These are phyloP conservation scores for Aspergillus fijiensis DNA, from an alignment of 2,329 filamentous ascomycete genomes.

Conservation along the genomic window DNA sequence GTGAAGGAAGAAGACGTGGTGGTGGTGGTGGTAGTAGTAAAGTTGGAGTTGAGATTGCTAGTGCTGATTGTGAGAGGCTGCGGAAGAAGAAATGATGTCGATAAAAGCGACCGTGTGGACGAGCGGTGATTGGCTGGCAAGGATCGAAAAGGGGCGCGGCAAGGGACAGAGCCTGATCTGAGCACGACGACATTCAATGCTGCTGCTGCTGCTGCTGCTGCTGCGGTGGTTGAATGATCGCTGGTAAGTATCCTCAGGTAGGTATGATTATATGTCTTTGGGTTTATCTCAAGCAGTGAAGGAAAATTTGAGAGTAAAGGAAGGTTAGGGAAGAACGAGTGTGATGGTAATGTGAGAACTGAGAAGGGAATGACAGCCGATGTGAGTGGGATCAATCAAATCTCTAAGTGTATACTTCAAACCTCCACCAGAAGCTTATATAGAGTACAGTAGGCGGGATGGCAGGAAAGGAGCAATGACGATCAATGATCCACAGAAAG, in stretches of 20 bases:
- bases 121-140: conserved; percentile 24
- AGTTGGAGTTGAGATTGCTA: too few relatives aligned
- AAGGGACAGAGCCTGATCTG: conserved; percentile 21
- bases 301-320: not conserved
- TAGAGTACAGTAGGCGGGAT: not conserved
- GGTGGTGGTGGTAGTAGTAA: conserved; percentile 7
- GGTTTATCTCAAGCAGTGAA: too few relatives aligned
- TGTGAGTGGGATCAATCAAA: not conserved
- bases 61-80: not conserved
- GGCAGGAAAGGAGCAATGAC: not conserved
- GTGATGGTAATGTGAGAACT: not conserved
- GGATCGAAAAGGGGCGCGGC: conserved; percentile 26
- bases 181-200: conserved; percentile 23
- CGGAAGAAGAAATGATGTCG: conserved; percentile 6
- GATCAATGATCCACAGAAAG: conserved; percentile 1
- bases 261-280: not conserved
- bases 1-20: conserved; percentile 10
- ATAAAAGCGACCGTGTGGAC: conserved; percentile 6
- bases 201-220: not conserved
- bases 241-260: not conserved
- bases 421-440: not conserved
- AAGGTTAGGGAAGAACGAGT: not conserved
- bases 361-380: not conserved
- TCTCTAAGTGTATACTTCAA: not conserved
- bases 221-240: not conserved